These are phyloP conservation scores for Coniochaeta sp. DNA, from an alignment of 2,329 filamentous ascomycete species.

Conservation along the genomic window DNA sequence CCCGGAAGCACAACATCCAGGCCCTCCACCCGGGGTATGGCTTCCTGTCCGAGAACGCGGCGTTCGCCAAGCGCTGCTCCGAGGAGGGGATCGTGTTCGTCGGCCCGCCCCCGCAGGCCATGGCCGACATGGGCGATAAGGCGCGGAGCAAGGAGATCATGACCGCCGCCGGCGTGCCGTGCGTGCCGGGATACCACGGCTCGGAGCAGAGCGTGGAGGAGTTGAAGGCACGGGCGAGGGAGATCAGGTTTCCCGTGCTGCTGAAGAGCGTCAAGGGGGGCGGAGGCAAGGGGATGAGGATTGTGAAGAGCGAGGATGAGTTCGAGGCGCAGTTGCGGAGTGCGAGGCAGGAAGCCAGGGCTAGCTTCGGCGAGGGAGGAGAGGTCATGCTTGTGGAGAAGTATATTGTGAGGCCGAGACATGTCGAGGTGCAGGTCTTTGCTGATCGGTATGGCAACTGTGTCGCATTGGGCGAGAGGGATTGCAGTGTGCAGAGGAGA, in stretches of 20 bases:
- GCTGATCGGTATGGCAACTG: constrained; percentile 73
- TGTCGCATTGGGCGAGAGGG: constrained; percentile 78
- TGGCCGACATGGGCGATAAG: constrained; percentile 89
- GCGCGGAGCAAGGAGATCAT: constrained; percentile 93
- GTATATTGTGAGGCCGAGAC: constrained; percentile 70
- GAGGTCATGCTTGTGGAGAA: constrained; percentile 79
- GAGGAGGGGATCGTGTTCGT: constrained; percentile 92
- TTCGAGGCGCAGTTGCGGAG: constrained; percentile 64
- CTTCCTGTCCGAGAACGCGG: constrained; percentile 88
- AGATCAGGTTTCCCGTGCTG: constrained; percentile 62
- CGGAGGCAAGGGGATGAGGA: constrained; percentile 79
- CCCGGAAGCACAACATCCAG: constrained; percentile 77
- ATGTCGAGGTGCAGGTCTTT: constrained; percentile 88
- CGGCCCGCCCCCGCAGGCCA: constrained; percentile 76
- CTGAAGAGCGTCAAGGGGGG: constrained; percentile 76
- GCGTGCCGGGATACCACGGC: constrained; percentile 94
- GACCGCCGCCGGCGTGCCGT: constrained; percentile 88
- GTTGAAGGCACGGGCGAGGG: constrained; percentile 60
- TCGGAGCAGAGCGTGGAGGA: constrained; percentile 62
- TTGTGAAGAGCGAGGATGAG: constrained; percentile 60
- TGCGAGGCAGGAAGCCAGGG: constrained; percentile 67
- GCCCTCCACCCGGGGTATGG: constrained; percentile 96
- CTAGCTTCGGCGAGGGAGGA: constrained; percentile 72
- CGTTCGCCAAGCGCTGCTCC: constrained; percentile 80
- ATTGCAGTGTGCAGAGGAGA: constrained; percentile 79